Percentiles rank a stretch among this genome's conserved stretches.
phyloP scores from a whole-genome alignment of 306 rosid species.

The Delonix regia region DNA sequence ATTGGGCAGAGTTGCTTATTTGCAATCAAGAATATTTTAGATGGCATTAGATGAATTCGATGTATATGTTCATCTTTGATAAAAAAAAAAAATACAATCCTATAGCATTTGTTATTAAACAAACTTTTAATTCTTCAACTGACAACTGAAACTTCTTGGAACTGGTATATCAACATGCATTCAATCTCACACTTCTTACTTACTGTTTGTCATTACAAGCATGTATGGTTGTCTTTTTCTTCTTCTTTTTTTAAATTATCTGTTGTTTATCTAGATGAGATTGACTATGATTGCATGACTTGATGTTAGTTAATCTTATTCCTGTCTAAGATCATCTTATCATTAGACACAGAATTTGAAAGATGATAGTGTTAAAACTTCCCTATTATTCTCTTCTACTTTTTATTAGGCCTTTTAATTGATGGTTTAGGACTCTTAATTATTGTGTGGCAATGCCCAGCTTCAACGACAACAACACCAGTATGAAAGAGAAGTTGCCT shows the following conservation, averaged over 20 bases:
- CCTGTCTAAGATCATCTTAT: not conserved
- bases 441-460: slow-evolving; percentile 49
- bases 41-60: not conserved
- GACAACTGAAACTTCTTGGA: slow-evolving; percentile 23
- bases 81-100: not conserved
- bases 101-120: not conserved
- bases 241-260: not conserved
- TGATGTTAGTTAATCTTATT: not conserved
- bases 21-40: not conserved
- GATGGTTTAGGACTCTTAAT: slow-evolving; percentile 10
- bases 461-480: slow-evolving; percentile 73
- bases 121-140: not conserved
- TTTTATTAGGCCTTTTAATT: not conserved
- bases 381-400: not conserved
- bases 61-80: not conserved
- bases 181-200: not conserved
- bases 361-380: not conserved
- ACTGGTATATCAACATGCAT: slow-evolving; percentile 11
- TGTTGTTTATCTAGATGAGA: not conserved
- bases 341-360: no score
- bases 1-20: not conserved
- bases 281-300: not conserved
- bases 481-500: slow-evolving; percentile 84
- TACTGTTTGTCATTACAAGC: not conserved
- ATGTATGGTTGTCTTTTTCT: not conserved